Conservation (phyloP, 164 flowering plant genomes). For the Aristolochia californica region DNA sequence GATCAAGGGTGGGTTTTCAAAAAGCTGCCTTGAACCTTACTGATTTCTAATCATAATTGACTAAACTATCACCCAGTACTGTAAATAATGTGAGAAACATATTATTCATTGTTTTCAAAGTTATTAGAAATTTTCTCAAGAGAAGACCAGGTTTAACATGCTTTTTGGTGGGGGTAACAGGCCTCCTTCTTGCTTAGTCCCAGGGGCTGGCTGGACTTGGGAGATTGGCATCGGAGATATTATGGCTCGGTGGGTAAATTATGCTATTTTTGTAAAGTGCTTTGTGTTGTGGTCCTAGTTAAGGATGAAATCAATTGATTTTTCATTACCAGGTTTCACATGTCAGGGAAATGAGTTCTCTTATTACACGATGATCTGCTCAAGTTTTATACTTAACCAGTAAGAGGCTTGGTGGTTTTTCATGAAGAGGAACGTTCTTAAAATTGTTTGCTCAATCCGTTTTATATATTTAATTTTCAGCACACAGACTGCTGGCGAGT, state of each 20-base stretch:
- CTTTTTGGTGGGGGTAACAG: slow-evolving; percentile 17
- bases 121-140: no score
- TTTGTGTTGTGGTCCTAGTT: not conserved
- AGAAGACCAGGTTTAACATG: no score
- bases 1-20: no score
- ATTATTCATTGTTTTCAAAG: no score
- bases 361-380: slow-evolving; percentile 99
- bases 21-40: no score
- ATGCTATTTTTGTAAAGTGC: not conserved
- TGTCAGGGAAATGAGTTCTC: slow-evolving; percentile 99
- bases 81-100: no score
- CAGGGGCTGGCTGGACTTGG: slow-evolving; percentile 99
- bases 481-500: slow-evolving; percentile 51
- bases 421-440: not conserved
- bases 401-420: slow-evolving; percentile 25
- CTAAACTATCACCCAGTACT: no score
- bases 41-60: no score
- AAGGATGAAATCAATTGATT: not conserved
- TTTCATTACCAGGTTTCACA: slow-evolving; percentile 53
- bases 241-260: slow-evolving; percentile 55
- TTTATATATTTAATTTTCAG: slow-evolving; percentile 22
- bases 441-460: not conserved
- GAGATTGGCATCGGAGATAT: slow-evolving; percentile 87
- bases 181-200: slow-evolving; percentile 91
- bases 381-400: slow-evolving; percentile 93